Evolutionary conservation across 345 rosid genomes (phyloP).

Genomic region (Pseudoturritis turrita): DNA sequence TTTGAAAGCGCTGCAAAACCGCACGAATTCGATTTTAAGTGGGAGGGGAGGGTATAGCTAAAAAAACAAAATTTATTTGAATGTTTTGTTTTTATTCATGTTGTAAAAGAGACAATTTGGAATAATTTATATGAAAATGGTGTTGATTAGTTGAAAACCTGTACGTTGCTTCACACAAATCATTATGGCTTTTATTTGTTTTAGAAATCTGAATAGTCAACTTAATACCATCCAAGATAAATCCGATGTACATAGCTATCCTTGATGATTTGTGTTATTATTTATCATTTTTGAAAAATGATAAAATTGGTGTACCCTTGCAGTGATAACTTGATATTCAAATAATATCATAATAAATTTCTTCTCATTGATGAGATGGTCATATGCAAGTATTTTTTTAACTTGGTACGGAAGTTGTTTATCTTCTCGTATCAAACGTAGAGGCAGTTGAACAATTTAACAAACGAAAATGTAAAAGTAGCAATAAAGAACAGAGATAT

Average conservation of each 20-base stretch:
- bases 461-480: background rate
- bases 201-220: too few relatives aligned
- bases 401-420: conserved; percentile 13
- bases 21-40: background rate
- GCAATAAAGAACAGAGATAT: background rate
- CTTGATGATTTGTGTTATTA: too few relatives aligned
- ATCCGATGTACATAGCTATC: too few relatives aligned
- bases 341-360: background rate
- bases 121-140: background rate
- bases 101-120: background rate
- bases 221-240: too few relatives aligned
- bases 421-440: conserved; percentile 25
- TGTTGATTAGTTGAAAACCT: too few relatives aligned
- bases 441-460: conserved; percentile 20
- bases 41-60: too few relatives aligned
- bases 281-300: background rate
- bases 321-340: background rate
- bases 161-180: too few relatives aligned
- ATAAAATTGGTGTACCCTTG: background rate
- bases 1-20: background rate
- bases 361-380: background rate
- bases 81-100: too few relatives aligned
- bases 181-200: too few relatives aligned
- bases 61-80: too few relatives aligned
- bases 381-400: background rate